Conservation (phyloP, 352 stramenopile genomes). For the Elongisporangium undulatum region DNA sequence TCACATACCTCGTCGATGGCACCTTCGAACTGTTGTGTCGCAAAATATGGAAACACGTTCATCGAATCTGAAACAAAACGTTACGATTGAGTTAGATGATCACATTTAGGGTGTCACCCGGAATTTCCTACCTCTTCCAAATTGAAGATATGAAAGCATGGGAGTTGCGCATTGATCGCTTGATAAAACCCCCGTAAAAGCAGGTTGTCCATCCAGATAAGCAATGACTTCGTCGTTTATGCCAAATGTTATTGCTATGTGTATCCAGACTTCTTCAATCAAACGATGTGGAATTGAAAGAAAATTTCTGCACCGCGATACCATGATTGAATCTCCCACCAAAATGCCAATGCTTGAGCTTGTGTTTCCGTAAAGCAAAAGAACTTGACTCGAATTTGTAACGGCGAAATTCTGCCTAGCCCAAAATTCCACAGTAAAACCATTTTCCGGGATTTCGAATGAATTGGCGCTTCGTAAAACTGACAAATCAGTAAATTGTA, state of each 20-base stretch:
- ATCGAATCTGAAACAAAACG: slow-evolving; percentile 18
- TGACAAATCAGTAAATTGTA: slow-evolving; percentile 21
- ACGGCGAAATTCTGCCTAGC: background rate
- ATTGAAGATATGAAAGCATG: slow-evolving; percentile 22
- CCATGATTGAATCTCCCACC: slow-evolving; percentile 16
- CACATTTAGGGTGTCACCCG: background rate
- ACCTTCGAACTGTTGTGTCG: slow-evolving; percentile 19
- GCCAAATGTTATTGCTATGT: slow-evolving; percentile 30
- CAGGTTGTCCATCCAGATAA: slow-evolving; percentile 23
- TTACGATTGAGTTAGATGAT: slow-evolving; percentile 4
- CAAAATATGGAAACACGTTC: slow-evolving; percentile 3
- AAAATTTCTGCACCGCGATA: slow-evolving; percentile 24
- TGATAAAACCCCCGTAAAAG: slow-evolving; percentile 12
- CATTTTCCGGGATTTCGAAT: slow-evolving; percentile 13
- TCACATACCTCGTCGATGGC: slow-evolving; percentile 41
- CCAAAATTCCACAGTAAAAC: slow-evolving; percentile 45
- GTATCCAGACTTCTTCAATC: slow-evolving; percentile 19
- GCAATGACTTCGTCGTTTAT: slow-evolving; percentile 12
- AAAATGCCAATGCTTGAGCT: slow-evolving; percentile 5
- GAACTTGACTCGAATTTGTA: slow-evolving; percentile 11
- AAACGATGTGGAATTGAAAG: slow-evolving; percentile 31
- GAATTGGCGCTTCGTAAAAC: slow-evolving; percentile 19
- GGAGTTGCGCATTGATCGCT: slow-evolving; percentile 17
- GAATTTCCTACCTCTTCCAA: slow-evolving; percentile 29
- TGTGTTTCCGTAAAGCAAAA: slow-evolving; percentile 28